phyloP scores from a whole-genome alignment of 2,329 filamentous ascomycete species.

The Hypoxylon sp. region DNA sequence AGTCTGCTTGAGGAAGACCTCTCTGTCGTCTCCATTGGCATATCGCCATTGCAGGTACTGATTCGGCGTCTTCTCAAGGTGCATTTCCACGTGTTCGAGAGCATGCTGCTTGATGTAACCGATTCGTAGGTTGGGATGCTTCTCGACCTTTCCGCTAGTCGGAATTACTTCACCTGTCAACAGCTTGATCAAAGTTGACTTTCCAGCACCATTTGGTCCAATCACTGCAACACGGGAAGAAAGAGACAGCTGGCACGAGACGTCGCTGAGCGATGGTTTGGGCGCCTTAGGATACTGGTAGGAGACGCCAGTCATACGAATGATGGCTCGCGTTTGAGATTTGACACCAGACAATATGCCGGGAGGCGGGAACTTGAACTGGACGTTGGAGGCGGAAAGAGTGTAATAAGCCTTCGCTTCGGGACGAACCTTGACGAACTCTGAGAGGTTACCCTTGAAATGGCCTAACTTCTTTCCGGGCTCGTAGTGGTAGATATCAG shows the following conservation, averaged over 20 bases:
- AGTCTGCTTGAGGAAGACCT: conserved; percentile 98
- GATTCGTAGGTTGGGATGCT: conserved; percentile 98
- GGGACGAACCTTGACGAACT: conserved; percentile 89
- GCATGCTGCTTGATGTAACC: conserved; percentile 99
- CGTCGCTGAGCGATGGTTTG: conserved; percentile 90
- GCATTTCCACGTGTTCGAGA: conserved; percentile 99
- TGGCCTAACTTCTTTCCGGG: conserved; percentile 91
- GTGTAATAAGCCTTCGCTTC: conserved; percentile 99
- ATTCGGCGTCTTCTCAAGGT: conserved; percentile 98
- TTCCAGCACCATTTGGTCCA: conserved; percentile 96
- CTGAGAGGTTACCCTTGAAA: conserved; percentile 86
- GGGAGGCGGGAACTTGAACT: conserved; percentile 98
- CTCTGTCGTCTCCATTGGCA: conserved; percentile 94
- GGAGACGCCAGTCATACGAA: conserved; percentile 92
- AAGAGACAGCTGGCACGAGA: conserved; percentile 88
- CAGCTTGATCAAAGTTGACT: conserved; percentile 98
- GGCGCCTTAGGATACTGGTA: conserved; percentile 93
- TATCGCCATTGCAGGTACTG: conserved; percentile 99
- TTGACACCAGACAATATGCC: conserved; percentile 96
- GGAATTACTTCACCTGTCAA: conserved; percentile 93
- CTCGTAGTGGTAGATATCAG: conserved; percentile 99
- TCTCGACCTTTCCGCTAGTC: conserved; percentile 88
- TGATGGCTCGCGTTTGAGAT: conserved; percentile 91
- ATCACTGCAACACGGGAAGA: conserved; percentile 97
- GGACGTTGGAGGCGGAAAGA: conserved; percentile 85